Evolutionary conservation across 2,329 filamentous ascomycete species (phyloP).

Genomic region (Xenoacremonium recifei): DNA sequence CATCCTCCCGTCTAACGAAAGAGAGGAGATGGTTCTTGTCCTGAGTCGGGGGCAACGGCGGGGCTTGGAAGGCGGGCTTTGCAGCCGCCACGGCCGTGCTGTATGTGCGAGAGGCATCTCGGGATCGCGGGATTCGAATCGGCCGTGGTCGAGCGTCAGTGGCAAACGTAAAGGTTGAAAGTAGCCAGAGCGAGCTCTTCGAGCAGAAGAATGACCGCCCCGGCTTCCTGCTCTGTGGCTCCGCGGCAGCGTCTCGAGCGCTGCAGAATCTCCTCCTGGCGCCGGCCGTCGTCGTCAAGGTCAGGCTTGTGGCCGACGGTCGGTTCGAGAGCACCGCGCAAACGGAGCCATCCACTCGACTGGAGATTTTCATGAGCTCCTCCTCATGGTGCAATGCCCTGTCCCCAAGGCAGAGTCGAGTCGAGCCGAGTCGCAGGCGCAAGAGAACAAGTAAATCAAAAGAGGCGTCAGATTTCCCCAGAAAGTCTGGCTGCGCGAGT

Average conservation of each 20-base stretch:
- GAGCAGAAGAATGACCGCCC: constrained; percentile 25
- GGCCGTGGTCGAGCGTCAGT: constrained; percentile 16
- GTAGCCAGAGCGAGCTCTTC: constrained; percentile 38
- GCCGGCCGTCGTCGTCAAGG: constrained; percentile 12
- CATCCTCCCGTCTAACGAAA: constrained; percentile 50
- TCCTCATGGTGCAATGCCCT: constrained; percentile 43
- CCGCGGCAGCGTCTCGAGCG: constrained; percentile 14
- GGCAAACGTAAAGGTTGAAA: constrained; percentile 38
- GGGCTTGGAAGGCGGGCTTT: constrained; percentile 8
- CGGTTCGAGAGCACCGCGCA: constrained; percentile 53
- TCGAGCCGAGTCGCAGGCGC: constrained; percentile 3
- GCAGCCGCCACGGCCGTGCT: constrained; percentile 22
- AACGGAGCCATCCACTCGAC: constrained; percentile 59
- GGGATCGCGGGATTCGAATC: constrained; percentile 12
- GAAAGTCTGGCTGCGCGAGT: constrained; percentile 19
- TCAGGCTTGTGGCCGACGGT: constrained; percentile 32
- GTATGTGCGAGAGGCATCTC: constrained; percentile 22
- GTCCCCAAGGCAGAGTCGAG: constrained; percentile 11
- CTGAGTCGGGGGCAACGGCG: constrained; percentile 11
- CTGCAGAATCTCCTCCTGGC: constrained; percentile 26
- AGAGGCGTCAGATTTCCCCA: constrained; percentile 17
- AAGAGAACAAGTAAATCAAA: neutral
- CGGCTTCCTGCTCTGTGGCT: constrained; percentile 11
- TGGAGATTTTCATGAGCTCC: constrained; percentile 59
- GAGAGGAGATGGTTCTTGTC: constrained; percentile 48